Base-by-base conservation (phyloP, 192 early-diverging fungal genomes). In the Physocladia obscura region DNA sequence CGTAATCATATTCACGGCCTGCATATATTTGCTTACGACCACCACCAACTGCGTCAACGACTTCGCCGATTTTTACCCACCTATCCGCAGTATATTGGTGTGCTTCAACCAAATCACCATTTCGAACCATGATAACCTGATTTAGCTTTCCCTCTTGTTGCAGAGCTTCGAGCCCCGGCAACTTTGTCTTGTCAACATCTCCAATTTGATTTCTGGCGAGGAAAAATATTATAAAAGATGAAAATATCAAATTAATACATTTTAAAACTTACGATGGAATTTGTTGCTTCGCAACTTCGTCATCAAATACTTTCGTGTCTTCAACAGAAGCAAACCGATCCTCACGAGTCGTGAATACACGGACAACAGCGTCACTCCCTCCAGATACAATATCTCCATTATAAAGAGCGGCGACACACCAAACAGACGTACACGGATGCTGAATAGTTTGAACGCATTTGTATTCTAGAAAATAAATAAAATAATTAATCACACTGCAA, bases 1-100 rank as follows among this genome's bases (percentile, higher is more conserved):
- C 92, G 75, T 92, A 95, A 78, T 99, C 97, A 74, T 99, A 99
- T 67, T 98, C 95, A 47, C 83, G 81, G 31, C 96, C 95, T 3
- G 87, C 81, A 73, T 88, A 93, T 29, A 90, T 67, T 70, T 93
- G 89, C 74, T 95, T 98, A 26, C 88, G 75, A 5, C 82, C 71
- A 6, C 80, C 79, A 2, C 90, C 93, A 37, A 89, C 88, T 2
- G 93, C 89, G 77, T 98, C 95, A 0, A 97, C 94, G 0, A 99
- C 94, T 31, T 93, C 88, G 8, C 98, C 98, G 34, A 98, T 83
- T 67, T 96, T 95, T 31, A 70, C 39, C 98, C 98, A 99, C 8
- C 76, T 75, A 11, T 74, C 69, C 8, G 75, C 70, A 47, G 78
- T 86, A 93, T 94, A 99, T 84, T 95, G 92, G 72, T 98, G 86